These are phyloP conservation scores for Chrysoporthe puriensis DNA, from an alignment of 2,329 filamentous ascomycete species.

Conservation along the genomic window DNA sequence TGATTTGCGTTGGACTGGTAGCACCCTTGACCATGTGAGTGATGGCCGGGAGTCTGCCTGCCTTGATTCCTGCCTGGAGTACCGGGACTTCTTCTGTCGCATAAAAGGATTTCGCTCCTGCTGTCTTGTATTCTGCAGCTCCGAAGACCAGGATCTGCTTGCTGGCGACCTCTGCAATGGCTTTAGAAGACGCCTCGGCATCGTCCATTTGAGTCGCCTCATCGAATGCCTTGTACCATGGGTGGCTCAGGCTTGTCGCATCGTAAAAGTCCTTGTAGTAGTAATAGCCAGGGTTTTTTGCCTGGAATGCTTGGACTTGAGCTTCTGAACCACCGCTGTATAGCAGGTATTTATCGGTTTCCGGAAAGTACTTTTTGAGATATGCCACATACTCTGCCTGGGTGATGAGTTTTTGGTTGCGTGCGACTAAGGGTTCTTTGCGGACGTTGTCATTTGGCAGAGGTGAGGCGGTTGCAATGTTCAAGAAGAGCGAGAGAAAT, in stretches of 20 bases:
- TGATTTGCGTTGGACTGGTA: conserved; percentile 6
- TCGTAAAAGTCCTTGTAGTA: background rate
- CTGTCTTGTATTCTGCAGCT: background rate
- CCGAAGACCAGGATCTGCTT: conserved; percentile 10
- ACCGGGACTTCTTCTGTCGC: background rate
- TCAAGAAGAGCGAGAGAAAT: conserved; percentile 7
- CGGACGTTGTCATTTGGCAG: conserved; percentile 2
- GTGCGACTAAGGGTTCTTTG: conserved; percentile 1
- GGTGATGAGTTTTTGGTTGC: conserved; percentile 8
- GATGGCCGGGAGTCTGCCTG: background rate
- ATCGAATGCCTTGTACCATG: conserved; percentile 6
- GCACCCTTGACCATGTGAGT: background rate
- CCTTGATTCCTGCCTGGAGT: background rate
- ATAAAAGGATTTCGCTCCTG: background rate
- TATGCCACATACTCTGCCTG: background rate
- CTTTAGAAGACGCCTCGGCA: background rate
- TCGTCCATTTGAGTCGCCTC: background rate
- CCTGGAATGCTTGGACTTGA: background rate
- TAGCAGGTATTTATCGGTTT: background rate
- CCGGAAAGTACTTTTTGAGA: conserved; percentile 6
- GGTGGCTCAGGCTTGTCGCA: background rate
- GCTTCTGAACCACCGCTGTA: background rate
- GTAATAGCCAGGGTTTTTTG: conserved; percentile 2
- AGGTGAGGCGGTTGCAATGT: conserved; percentile 1
- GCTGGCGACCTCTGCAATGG: background rate